Percentiles rank a stretch among this genome's conserved stretches.
phyloP scores from a whole-genome alignment of 441 rosid species.

The Corymbia citriodora region DNA sequence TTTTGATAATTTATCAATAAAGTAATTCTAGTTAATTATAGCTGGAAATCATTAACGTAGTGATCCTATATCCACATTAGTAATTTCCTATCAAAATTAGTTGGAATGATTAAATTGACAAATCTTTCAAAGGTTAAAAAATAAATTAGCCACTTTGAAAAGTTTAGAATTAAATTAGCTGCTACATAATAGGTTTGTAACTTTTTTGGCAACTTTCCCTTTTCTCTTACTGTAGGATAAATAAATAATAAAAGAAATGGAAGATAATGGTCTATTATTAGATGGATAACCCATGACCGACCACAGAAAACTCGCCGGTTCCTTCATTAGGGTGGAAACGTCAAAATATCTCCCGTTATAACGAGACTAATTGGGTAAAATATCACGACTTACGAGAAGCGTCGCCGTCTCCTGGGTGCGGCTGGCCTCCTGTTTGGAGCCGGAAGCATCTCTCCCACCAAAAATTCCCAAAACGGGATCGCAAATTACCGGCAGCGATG shows the following conservation, averaged over 20 bases:
- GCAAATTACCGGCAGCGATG: neutral
- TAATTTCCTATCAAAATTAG: rapidly evolving
- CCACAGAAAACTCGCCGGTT: neutral
- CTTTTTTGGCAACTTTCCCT: neutral
- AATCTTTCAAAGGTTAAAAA: neutral
- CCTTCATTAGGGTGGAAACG: neutral
- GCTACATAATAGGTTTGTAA: neutral
- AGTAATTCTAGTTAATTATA: rapidly evolving
- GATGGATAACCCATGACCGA: neutral
- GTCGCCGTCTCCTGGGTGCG: neutral
- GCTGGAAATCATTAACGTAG: rapidly evolving
- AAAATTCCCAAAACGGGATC: neutral
- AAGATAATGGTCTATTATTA: neutral
- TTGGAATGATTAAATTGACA: rapidly evolving
- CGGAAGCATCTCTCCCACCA: neutral
- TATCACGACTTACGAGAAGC: neutral
- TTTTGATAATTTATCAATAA: rapidly evolving
- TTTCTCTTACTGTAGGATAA: neutral
- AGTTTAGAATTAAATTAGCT: rapidly evolving
- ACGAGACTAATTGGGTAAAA: neutral
- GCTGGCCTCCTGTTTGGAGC: neutral
- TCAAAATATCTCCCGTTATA: neutral
- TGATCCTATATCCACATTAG: rapidly evolving
- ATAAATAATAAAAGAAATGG: rapidly evolving
- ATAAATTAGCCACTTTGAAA: neutral